Percentiles rank a stretch among this genome's conserved stretches.
Conservation (phyloP, 805 yeast species). For the Clavispora phyllophila region DNA sequence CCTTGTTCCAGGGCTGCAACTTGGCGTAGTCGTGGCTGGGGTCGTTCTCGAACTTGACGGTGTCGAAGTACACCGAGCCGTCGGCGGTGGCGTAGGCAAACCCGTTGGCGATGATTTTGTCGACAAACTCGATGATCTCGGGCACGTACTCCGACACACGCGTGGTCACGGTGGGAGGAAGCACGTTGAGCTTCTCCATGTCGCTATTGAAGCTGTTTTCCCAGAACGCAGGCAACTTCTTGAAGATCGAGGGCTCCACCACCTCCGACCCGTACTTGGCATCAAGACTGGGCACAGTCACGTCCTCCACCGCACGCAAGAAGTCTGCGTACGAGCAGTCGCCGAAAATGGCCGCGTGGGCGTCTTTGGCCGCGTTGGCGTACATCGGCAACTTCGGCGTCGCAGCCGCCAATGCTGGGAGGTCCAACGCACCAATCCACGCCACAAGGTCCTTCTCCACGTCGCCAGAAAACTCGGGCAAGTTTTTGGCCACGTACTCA, state of each 20-base stretch:
- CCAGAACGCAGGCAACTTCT: conserved; percentile 82
- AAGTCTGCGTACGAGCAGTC: conserved; percentile 26
- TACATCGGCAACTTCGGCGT: conserved; percentile 90
- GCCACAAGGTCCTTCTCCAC: conserved; percentile 33
- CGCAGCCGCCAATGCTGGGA: conserved; percentile 43
- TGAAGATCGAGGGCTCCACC: conserved; percentile 80
- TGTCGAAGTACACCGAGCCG: conserved; percentile 96
- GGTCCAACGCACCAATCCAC: conserved; percentile 52
- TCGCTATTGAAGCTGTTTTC: conserved; percentile 80
- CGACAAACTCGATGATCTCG: conserved; percentile 78
- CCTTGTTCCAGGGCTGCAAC: conserved; percentile 97
- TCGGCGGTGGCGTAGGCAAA: conserved; percentile 79
- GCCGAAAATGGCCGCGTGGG: conserved; percentile 41
- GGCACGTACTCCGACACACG: conserved; percentile 95
- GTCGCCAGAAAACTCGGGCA: conserved; percentile 39
- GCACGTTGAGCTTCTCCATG: conserved; percentile 79
- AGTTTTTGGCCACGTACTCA: conserved; percentile 48
- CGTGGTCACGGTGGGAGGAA: conserved; percentile 81
- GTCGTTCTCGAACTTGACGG: conserved; percentile 67
- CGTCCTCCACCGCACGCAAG: conserved; percentile 59
- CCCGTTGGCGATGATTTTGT: conserved; percentile 69
- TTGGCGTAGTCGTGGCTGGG: conserved; percentile 85
- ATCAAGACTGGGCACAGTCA: conserved; percentile 71
- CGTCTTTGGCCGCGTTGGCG: conserved; percentile 53
- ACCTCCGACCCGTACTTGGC: conserved; percentile 66